A percentile compares a stretch with the other conserved stretches of the same genome.
These are phyloP conservation scores for Cornus florida DNA, from an alignment of 148 eudicot genomes.

Conservation along the genomic window DNA sequence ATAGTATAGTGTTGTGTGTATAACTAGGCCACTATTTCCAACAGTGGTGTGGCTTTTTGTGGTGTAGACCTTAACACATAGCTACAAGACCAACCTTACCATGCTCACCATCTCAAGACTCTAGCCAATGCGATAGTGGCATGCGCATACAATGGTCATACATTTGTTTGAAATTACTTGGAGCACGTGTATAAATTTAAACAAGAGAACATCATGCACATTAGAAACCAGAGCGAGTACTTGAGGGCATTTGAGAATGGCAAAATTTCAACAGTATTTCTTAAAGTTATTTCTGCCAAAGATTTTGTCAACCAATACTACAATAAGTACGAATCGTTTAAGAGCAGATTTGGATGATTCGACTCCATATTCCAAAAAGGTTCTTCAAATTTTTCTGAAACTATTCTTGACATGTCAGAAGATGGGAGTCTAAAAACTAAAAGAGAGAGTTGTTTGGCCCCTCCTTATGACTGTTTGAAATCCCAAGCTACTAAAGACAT, in stretches of 20 bases:
- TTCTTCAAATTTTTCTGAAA: too few relatives aligned
- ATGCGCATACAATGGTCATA: not conserved
- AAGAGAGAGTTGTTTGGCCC: too few relatives aligned
- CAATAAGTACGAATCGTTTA: constrained; percentile 11
- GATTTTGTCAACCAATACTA: constrained; percentile 16
- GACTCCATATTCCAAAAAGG: not conserved
- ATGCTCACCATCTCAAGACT: constrained; percentile 21
- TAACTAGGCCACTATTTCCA: too few relatives aligned
- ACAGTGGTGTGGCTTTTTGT: constrained; percentile 33
- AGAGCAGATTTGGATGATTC: constrained; percentile 27
- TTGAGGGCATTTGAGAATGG: not conserved
- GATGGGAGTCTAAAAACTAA: too few relatives aligned
- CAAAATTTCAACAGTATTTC: not conserved
- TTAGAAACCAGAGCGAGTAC: not conserved
- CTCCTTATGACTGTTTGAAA: too few relatives aligned
- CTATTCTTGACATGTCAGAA: too few relatives aligned
- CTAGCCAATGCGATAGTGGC: constrained; percentile 13
- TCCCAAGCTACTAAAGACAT: too few relatives aligned
- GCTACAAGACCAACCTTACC: constrained; percentile 27
- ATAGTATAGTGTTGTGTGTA: too few relatives aligned
- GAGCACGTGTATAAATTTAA: not conserved
- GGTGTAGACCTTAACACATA: constrained; percentile 20
- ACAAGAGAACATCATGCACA: not conserved
- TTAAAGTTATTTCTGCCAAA: constrained; percentile 20
- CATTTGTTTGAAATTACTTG: not conserved